Evolutionary conservation across 2,329 filamentous ascomycete genomes (phyloP).

Genomic region (Aspergillus flavus): DNA sequence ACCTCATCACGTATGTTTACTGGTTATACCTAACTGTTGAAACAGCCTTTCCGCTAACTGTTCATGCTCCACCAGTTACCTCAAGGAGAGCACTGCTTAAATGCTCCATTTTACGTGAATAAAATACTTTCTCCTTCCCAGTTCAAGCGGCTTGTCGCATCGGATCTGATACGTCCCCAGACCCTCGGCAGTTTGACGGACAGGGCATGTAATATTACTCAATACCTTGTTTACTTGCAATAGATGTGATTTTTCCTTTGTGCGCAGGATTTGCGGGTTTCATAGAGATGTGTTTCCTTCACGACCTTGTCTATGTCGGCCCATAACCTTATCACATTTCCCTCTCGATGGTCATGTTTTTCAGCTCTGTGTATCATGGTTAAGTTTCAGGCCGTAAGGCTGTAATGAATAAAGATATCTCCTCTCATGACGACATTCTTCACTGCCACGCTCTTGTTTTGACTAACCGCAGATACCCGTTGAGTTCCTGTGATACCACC

Average conservation of each 20-base stretch:
- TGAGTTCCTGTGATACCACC: conserved; percentile 2
- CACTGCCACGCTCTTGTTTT: background rate
- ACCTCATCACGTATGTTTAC: conserved; percentile 85
- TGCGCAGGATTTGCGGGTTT: conserved; percentile 26
- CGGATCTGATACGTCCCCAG: conserved; percentile 3
- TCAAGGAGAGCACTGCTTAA: conserved; percentile 43
- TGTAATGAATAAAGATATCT: conserved; percentile 31
- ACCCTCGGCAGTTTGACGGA: conserved; percentile 23
- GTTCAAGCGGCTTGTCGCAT: conserved; percentile 22
- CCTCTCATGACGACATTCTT: conserved; percentile 25
- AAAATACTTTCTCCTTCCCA: conserved; percentile 24
- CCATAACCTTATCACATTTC: conserved; percentile 15
- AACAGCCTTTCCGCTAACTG: conserved; percentile 15
- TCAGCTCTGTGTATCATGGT: conserved; percentile 27
- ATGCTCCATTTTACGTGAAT: conserved; percentile 17
- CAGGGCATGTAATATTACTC: conserved; percentile 44
- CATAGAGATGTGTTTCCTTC: conserved; percentile 28
- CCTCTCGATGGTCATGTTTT: conserved; percentile 18
- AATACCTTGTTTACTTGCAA: conserved; percentile 37
- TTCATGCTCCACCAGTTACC: conserved; percentile 32
- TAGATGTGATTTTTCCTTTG: conserved; percentile 33
- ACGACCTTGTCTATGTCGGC: conserved; percentile 18
- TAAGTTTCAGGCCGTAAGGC: conserved; percentile 24
- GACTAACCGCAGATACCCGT: background rate
- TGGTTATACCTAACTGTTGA: background rate